Percentiles rank a stretch among this genome's conserved stretches.
These are phyloP conservation scores for Sanghuangporus baumii DNA, from an alignment of 1,284 basidiomycete species.

Conservation along the genomic window DNA sequence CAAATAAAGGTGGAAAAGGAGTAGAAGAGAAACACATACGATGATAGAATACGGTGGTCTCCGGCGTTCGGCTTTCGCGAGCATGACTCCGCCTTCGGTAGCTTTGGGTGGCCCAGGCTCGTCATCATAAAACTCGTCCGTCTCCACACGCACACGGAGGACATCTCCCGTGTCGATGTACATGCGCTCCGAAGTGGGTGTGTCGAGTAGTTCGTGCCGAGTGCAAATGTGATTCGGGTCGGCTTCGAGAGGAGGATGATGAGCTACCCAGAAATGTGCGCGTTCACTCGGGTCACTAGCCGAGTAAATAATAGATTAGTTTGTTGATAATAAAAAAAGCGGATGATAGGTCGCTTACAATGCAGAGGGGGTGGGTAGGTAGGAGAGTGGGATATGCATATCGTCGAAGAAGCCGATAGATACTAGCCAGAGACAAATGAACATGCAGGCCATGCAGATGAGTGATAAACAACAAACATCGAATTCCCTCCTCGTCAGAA, in stretches of 20 bases:
- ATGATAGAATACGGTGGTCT: slow-evolving; percentile 71
- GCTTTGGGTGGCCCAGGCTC: slow-evolving; percentile 83
- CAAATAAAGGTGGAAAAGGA: neutral
- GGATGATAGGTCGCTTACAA: slow-evolving; percentile 48
- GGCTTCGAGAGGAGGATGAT: slow-evolving; percentile 3
- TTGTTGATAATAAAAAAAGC: neutral
- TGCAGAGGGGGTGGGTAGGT: slow-evolving; percentile 69
- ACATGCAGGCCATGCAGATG: slow-evolving; percentile 3
- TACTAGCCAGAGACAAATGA: slow-evolving; percentile 42
- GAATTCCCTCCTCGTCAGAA: slow-evolving; percentile 77
- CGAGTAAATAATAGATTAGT: neutral
- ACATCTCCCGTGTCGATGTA: slow-evolving; percentile 83
- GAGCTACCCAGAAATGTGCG: slow-evolving; percentile 75
- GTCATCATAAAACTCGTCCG: slow-evolving; percentile 86
- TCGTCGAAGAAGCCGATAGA: slow-evolving; percentile 93
- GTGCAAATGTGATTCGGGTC: slow-evolving; percentile 45
- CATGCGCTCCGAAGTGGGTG: slow-evolving; percentile 65
- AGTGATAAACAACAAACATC: slow-evolving; percentile 47
- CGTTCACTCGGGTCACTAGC: slow-evolving; percentile 76
- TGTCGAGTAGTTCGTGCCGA: slow-evolving; percentile 63
- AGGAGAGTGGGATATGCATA: slow-evolving; percentile 73
- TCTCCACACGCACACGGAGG: slow-evolving; percentile 84
- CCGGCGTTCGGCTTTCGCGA: slow-evolving; percentile 41
- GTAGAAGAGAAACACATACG: slow-evolving; percentile 38
- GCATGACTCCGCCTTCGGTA: slow-evolving; percentile 61